Conservation (phyloP, 228 moss, liverwort and hornwort species). For the Sphagnum fallax region DNA sequence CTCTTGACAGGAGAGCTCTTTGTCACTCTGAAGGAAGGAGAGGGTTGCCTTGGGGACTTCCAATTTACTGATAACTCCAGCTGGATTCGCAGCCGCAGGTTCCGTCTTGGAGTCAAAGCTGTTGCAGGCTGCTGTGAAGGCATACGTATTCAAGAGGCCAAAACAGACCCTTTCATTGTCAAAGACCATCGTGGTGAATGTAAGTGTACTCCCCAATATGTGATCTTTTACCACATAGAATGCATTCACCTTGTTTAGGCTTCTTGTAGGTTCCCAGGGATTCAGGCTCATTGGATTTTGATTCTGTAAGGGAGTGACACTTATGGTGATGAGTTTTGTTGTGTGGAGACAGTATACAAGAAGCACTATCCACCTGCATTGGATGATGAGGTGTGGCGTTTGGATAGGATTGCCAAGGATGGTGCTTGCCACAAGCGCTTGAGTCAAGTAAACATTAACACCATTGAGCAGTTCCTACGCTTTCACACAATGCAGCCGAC, state of each 20-base stretch:
- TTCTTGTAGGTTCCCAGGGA: too few relatives aligned
- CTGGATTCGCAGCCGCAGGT: conserved; percentile 93
- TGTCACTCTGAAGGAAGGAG: conserved; percentile 76
- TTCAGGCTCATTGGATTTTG: too few relatives aligned
- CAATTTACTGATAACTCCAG: conserved; percentile 95
- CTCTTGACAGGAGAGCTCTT: conserved; percentile 81
- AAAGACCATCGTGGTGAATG: conserved; percentile 96
- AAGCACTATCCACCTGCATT: conserved; percentile 95
- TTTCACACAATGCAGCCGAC: conserved; percentile 93
- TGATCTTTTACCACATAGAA: too few relatives aligned
- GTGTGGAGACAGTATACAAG: conserved; percentile 60
- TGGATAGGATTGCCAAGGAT: conserved; percentile 93
- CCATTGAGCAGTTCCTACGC: conserved; percentile 81
- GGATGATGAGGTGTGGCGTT: conserved; percentile 88
- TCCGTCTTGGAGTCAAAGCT: conserved; percentile 79
- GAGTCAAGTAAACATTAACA: conserved; percentile 44
- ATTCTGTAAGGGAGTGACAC: too few relatives aligned
- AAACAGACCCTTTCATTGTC: conserved; percentile 90
- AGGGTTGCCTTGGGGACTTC: conserved; percentile 76
- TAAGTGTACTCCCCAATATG: conserved; percentile 10
- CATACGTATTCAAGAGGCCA: conserved; percentile 83
- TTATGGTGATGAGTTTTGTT: background rate
- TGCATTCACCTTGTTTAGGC: too few relatives aligned
- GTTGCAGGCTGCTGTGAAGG: conserved; percentile 69
- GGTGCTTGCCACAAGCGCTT: conserved; percentile 93